Conservation (phyloP, 1,284 basidiomycete species). For the Acaromyces ingoldii region DNA sequence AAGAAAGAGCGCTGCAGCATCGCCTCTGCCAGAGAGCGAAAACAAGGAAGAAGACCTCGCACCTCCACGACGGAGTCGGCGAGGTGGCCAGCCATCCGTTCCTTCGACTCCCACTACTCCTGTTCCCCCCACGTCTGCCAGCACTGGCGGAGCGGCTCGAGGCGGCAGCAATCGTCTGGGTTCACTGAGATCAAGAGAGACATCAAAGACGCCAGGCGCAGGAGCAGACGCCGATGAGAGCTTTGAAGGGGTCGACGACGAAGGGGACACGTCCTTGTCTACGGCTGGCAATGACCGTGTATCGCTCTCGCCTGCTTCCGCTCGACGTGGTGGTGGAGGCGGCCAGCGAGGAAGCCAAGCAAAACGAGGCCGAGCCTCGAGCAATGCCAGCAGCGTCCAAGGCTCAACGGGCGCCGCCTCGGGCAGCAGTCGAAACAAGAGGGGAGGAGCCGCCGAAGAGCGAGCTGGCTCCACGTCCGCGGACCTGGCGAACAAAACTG, state of each 20-base stretch:
- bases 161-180: background rate
- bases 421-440: no score
- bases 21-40: no score
- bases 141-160: background rate
- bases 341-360: no score
- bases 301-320: background rate
- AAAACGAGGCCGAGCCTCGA: no score
- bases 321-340: background rate
- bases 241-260: background rate
- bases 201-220: conserved; percentile 1
- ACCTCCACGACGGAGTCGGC: no score
- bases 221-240: background rate
- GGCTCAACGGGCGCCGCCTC: no score
- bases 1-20: no score
- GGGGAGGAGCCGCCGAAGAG: no score
- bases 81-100: no score
- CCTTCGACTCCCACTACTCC: background rate
- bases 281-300: background rate
- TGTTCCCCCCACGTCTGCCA: background rate
- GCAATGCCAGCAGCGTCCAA: no score
- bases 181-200: background rate
- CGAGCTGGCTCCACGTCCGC: no score
- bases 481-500: background rate
- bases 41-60: no score
- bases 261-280: background rate